phyloP scores from a whole-genome alignment of 2,329 filamentous ascomycete species.

The Sarocladiaceae sp. region DNA sequence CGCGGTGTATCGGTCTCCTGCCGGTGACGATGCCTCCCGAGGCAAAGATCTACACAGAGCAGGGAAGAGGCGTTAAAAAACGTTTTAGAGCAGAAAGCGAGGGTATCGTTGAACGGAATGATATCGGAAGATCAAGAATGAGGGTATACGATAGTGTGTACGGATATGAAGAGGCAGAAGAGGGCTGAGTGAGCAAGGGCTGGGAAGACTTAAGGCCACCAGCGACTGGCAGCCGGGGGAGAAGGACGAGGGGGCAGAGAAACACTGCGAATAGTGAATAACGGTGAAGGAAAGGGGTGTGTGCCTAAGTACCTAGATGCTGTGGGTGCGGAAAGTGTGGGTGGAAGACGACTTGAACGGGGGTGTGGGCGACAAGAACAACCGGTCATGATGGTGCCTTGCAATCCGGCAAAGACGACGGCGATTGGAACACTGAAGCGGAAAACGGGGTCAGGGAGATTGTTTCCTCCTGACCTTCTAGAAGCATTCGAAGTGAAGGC shows the following conservation, averaged over 20 bases:
- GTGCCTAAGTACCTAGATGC: neutral
- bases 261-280: neutral
- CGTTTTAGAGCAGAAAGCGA: slow-evolving; percentile 3
- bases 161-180: neutral
- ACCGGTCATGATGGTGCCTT: neutral
- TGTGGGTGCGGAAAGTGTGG: neutral
- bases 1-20: slow-evolving; percentile 1
- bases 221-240: slow-evolving; percentile 4
- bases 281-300: slow-evolving; percentile 1
- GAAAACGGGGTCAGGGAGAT: neutral
- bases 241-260: neutral
- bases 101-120: slow-evolving; percentile 4
- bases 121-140: slow-evolving; percentile 5
- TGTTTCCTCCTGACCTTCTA: slow-evolving; percentile 9
- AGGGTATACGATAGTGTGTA: neutral
- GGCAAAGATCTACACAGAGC: slow-evolving; percentile 3
- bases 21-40: slow-evolving; percentile 6
- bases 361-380: neutral
- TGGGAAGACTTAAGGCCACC: slow-evolving; percentile 1
- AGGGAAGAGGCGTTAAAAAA: slow-evolving; percentile 3
- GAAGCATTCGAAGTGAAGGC: slow-evolving; percentile 8
- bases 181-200: neutral
- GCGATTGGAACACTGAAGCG: neutral
- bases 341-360: neutral
- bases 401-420: neutral